Percentiles rank a stretch among this genome's conserved stretches.
Conservation (phyloP, 2,329 filamentous ascomycete genomes). For the Exophiala sp. region DNA sequence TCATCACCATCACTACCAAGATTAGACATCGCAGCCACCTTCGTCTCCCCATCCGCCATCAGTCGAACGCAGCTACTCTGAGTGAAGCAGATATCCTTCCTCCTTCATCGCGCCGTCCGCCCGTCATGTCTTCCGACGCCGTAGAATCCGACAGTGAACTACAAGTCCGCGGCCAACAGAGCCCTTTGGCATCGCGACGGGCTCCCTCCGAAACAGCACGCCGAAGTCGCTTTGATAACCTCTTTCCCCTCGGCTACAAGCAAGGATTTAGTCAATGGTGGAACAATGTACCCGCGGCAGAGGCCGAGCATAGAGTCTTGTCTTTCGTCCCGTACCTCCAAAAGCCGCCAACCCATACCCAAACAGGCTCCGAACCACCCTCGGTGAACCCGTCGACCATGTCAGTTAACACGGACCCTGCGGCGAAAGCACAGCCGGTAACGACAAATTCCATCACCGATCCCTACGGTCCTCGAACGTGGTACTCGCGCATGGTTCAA, state of each 20-base stretch:
- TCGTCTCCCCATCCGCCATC: constrained; percentile 7
- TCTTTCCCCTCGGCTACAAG: constrained; percentile 85
- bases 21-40: background rate
- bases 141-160: constrained; percentile 33
- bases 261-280: constrained; percentile 94
- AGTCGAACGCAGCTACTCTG: constrained; percentile 13
- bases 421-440: constrained; percentile 37
- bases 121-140: constrained; percentile 27
- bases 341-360: constrained; percentile 61
- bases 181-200: constrained; percentile 46
- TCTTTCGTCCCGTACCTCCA: constrained; percentile 77
- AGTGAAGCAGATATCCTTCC: constrained; percentile 16
- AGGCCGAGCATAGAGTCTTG: constrained; percentile 83
- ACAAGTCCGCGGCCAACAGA: constrained; percentile 38
- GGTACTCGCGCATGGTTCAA: constrained; percentile 78
- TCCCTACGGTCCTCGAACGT: constrained; percentile 76
- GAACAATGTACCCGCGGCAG: constrained; percentile 72
- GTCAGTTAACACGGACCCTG: constrained; percentile 36
- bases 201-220: constrained; percentile 33
- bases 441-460: constrained; percentile 55
- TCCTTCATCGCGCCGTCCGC: constrained; percentile 21
- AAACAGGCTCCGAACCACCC: constrained; percentile 52
- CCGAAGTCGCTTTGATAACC: constrained; percentile 35
- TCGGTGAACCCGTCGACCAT: constrained; percentile 36
- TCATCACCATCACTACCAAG: background rate